Evolutionary conservation across 257 asterid species (phyloP).

Genomic region (Oldenlandia corymbosa): DNA sequence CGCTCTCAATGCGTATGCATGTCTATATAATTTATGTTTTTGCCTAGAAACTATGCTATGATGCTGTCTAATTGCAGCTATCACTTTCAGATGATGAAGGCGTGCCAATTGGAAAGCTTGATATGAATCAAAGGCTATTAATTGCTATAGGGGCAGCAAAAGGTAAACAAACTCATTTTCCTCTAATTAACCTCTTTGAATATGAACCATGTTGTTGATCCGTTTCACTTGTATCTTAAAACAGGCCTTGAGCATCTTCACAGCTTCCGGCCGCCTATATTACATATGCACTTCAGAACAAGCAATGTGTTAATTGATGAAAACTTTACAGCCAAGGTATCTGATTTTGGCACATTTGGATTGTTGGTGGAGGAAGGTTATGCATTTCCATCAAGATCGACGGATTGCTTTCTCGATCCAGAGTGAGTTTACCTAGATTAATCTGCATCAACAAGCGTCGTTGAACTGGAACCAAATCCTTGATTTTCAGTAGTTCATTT

Average conservation of each 20-base stretch:
- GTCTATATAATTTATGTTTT: neutral
- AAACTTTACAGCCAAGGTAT: conserved; percentile 11
- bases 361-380: conserved; percentile 6
- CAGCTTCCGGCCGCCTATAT: conserved; percentile 10
- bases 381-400: conserved; percentile 7
- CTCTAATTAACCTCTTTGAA: too few relatives aligned
- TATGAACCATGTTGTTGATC: neutral
- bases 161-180: neutral
- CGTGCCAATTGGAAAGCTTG: conserved; percentile 9
- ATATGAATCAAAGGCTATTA: conserved; percentile 2
- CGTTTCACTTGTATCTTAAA: neutral
- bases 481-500: neutral
- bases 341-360: conserved; percentile 6
- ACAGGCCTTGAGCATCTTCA: conserved; percentile 18
- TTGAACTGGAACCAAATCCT: neutral
- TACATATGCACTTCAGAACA: conserved; percentile 8
- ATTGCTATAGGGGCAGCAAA: conserved; percentile 18
- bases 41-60: neutral
- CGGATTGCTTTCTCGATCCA: conserved; percentile 14
- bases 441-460: too few relatives aligned
- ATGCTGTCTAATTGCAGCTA: neutral
- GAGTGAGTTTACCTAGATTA: conserved; percentile 7
- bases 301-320: conserved; percentile 11
- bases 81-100: conserved; percentile 11
- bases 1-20: neutral